Conservation (phyloP, 129 eudicot species). For the Apium graveolens region DNA sequence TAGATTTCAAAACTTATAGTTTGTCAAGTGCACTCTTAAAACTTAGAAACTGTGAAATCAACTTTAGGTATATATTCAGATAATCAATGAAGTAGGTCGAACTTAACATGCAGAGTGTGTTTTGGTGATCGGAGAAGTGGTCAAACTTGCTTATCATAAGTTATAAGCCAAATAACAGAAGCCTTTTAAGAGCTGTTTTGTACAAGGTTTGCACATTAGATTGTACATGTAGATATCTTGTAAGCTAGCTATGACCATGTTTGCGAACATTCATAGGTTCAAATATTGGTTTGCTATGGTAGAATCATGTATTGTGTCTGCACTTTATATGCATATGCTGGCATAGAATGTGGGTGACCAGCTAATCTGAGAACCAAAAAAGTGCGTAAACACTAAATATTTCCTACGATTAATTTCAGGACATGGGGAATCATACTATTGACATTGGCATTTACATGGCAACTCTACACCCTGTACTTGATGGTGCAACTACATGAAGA, state of each 20-base stretch:
- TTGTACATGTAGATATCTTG: not conserved
- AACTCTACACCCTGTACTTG: slow-evolving; percentile 47
- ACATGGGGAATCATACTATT: slow-evolving; percentile 48
- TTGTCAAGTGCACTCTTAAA: not conserved
- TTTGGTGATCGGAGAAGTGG: not conserved
- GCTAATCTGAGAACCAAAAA: not conserved
- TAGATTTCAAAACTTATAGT: not conserved
- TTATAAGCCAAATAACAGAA: not conserved
- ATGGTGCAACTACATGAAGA: slow-evolving; percentile 48
- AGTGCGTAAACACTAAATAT: not conserved
- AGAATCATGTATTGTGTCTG: not conserved
- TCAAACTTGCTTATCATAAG: no score
- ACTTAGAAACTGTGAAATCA: no score
- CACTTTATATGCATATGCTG: not conserved
- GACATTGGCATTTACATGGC: slow-evolving; percentile 39
- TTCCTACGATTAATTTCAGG: slow-evolving; percentile 20
- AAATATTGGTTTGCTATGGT: not conserved
- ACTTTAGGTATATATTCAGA: no score
- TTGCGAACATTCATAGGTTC: not conserved
- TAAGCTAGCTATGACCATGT: not conserved
- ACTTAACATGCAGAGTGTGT: not conserved
- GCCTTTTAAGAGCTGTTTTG: not conserved
- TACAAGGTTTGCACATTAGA: not conserved
- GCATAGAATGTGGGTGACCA: not conserved
- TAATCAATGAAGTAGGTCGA: no score